These are phyloP conservation scores for Kalmanozyma brasiliensis DNA, from an alignment of 1,284 basidiomycete genomes.

Conservation along the genomic window DNA sequence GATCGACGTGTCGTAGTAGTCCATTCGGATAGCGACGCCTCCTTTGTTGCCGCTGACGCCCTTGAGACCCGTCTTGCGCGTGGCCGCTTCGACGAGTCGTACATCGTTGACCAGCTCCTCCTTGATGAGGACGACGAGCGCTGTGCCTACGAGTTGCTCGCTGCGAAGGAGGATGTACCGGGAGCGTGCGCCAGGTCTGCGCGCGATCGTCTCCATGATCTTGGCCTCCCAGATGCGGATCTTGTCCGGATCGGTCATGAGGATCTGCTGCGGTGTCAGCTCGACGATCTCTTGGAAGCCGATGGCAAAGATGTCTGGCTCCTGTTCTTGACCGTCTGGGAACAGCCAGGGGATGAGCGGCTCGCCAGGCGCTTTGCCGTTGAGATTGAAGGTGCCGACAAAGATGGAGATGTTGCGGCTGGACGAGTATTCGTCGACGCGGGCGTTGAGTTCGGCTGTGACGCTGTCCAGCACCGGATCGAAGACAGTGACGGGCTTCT, in stretches of 20 bases:
- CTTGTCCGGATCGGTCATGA: constrained; percentile 92
- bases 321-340: constrained; percentile 70
- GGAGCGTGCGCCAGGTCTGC: constrained; percentile 75
- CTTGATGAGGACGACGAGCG: constrained; percentile 86
- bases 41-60: constrained; percentile 94
- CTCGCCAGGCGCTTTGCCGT: constrained; percentile 83
- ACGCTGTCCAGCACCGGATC: constrained; percentile 91
- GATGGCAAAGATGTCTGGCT: constrained; percentile 67
- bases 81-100: constrained; percentile 88
- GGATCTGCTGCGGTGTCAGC: constrained; percentile 92
- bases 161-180: constrained; percentile 88
- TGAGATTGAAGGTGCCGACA: constrained; percentile 94
- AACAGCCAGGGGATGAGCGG: constrained; percentile 90
- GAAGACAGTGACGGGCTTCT: constrained; percentile 87
- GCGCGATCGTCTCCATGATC: constrained; percentile 81
- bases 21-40: constrained; percentile 89
- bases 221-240: constrained; percentile 78
- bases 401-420: constrained; percentile 80
- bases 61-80: constrained; percentile 94
- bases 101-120: constrained; percentile 80
- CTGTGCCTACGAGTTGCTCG: constrained; percentile 96
- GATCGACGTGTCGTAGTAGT: constrained; percentile 87
- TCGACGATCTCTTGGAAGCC: constrained; percentile 99
- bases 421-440: constrained; percentile 85
- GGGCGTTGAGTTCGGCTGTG: constrained; percentile 72